These are phyloP conservation scores for Ascoidea asiatica DNA, from an alignment of 805 yeast species.

Conservation along the genomic window DNA sequence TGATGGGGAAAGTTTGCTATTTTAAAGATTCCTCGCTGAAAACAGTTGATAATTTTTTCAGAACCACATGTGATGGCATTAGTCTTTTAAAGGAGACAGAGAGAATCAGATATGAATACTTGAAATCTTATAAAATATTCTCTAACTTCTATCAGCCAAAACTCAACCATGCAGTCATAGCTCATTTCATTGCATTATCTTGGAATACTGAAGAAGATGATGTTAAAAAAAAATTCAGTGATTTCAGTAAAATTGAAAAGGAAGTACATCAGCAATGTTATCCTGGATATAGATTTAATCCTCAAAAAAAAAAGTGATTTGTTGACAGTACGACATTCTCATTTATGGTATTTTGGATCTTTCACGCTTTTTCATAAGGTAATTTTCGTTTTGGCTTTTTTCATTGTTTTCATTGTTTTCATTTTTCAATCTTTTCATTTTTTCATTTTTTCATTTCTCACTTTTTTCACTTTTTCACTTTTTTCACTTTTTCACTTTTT, in stretches of 20 bases:
- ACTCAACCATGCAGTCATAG: conserved; percentile 26
- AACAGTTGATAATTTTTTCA: too few species aligned
- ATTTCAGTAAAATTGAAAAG: conserved; percentile 25
- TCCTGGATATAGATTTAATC: conserved; percentile 30
- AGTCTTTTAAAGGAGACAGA: not conserved
- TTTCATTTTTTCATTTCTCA: too few species aligned
- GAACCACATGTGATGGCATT: not conserved
- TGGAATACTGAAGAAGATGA: conserved; percentile 27
- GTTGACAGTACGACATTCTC: too few species aligned
- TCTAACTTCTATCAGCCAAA: conserved; percentile 10
- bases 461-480: too few species aligned
- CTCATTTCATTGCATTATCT: conserved; percentile 26
- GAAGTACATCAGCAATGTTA: conserved; percentile 24
- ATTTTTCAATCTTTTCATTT: too few species aligned
- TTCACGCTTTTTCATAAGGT: not conserved
- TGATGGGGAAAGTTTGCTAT: not conserved
- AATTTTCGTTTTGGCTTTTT: not conserved
- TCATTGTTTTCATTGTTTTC: not conserved
- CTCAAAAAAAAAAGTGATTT: conserved; percentile 17
- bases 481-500: too few species aligned
- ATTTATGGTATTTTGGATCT: too few species aligned
- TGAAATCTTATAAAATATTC: not conserved
- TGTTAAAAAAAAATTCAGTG: conserved; percentile 23
- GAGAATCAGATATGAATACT: not conserved
- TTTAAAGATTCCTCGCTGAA: not conserved